A percentile compares a stretch with the other conserved stretches of the same genome.
Conservation (phyloP, 768 basidiomycete genomes). For the Sutorius australiensis region DNA sequence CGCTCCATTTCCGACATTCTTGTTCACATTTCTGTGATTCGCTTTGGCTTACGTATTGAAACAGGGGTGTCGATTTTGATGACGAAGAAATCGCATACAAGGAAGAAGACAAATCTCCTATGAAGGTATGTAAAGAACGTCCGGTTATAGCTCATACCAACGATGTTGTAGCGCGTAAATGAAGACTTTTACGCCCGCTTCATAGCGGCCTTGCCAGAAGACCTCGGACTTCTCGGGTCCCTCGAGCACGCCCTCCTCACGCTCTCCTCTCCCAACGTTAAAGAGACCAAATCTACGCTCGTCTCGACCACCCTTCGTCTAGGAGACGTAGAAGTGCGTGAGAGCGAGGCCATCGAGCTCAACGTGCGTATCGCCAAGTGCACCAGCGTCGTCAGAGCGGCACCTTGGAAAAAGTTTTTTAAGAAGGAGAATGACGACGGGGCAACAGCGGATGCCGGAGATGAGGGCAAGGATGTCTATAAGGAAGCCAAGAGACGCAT, state of each 20-base stretch:
- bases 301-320: slow-evolving; percentile 66
- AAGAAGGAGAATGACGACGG: slow-evolving; percentile 27
- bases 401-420: slow-evolving; percentile 64
- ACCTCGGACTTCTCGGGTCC: slow-evolving; percentile 26
- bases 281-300: slow-evolving; percentile 62
- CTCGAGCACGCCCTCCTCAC: slow-evolving; percentile 30
- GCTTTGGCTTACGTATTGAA: neutral
- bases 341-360: slow-evolving; percentile 74
- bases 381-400: slow-evolving; percentile 65
- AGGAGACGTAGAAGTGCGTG: slow-evolving; percentile 64
- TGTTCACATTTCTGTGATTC: neutral
- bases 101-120: slow-evolving; percentile 64
- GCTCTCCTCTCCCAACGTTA: slow-evolving; percentile 52
- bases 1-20: neutral
- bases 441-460: slow-evolving; percentile 25
- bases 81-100: slow-evolving; percentile 61
- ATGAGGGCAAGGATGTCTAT: slow-evolving; percentile 33
- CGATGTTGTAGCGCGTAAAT: slow-evolving; percentile 52
- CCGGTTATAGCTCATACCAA: neutral
- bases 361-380: slow-evolving; percentile 75
- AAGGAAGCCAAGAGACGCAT: slow-evolving; percentile 41
- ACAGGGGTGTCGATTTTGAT: slow-evolving; percentile 86
- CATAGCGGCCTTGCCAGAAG: slow-evolving; percentile 33
- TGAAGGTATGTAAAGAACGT: slow-evolving; percentile 55
- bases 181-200: slow-evolving; percentile 67